Conservation (phyloP, 139 green algal genomes). For the Tetradesmus lagerheimii region DNA sequence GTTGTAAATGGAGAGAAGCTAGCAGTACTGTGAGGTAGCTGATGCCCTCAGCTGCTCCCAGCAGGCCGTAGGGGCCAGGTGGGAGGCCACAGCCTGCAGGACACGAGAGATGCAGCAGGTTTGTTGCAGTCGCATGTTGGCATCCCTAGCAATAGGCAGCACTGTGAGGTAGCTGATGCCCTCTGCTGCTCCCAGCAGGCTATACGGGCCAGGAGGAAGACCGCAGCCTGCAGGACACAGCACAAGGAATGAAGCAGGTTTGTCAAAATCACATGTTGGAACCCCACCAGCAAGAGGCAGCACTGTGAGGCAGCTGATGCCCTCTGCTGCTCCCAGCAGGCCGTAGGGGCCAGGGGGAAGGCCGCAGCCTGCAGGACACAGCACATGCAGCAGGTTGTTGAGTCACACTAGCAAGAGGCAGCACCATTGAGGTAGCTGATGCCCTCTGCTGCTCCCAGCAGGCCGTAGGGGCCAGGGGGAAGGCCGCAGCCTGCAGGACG, state of each 20-base stretch:
- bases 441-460: slow-evolving; percentile 16
- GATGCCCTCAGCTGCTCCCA: slow-evolving; percentile 39
- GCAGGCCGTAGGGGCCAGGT: slow-evolving; percentile 43
- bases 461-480: slow-evolving; percentile 34
- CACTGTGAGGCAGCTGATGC: slow-evolving; percentile 27
- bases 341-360: slow-evolving; percentile 38
- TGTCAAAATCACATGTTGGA: too few relatives aligned
- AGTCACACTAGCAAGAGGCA: slow-evolving; percentile 7
- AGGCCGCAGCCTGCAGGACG: slow-evolving; percentile 39
- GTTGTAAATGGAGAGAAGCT: too few relatives aligned
- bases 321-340: slow-evolving; percentile 18
- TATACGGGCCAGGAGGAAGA: slow-evolving; percentile 35
- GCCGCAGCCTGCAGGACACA: slow-evolving; percentile 36
- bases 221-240: slow-evolving; percentile 30
- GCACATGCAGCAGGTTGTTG: background rate
- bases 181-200: slow-evolving; percentile 14
- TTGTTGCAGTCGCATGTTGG: too few relatives aligned
- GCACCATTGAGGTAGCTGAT: slow-evolving; percentile 22
- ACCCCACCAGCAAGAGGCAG: slow-evolving; percentile 34
- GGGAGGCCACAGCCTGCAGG: slow-evolving; percentile 45
- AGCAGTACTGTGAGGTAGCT: slow-evolving; percentile 46
- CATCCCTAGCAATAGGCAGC: slow-evolving; percentile 33
- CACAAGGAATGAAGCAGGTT: background rate
- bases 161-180: slow-evolving; percentile 31
- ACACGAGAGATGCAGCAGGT: background rate